A percentile compares a stretch with the other conserved stretches of the same genome.
phyloP scores from a whole-genome alignment of 768 basidiomycete genomes.

The Phlebiopsis flavidoalba region DNA sequence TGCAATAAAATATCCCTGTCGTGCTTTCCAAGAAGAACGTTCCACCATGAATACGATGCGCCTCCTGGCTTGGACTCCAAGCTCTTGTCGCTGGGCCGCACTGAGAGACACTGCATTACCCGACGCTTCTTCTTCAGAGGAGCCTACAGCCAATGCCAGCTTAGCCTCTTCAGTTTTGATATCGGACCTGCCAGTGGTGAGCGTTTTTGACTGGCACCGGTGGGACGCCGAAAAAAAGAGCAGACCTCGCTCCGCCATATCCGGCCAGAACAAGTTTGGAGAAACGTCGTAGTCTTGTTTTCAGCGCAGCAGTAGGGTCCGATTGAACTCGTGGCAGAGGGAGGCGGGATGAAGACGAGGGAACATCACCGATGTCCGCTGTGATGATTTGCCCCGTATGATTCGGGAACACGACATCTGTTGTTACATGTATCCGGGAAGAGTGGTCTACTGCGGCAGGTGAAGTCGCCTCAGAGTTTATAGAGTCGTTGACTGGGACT shows the following conservation, averaged over 20 bases:
- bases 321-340: not conserved
- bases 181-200: conserved; percentile 32
- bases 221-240: conserved; percentile 75
- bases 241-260: conserved; percentile 71
- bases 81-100: not conserved
- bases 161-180: conserved; percentile 51
- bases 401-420: conserved; percentile 65
- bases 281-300: conserved; percentile 66
- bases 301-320: conserved; percentile 46
- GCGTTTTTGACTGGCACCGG: conserved; percentile 22
- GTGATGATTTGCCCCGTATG: conserved; percentile 69
- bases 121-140: conserved; percentile 59
- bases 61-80: conserved; percentile 7
- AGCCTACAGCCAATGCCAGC: conserved; percentile 61
- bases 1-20: conserved; percentile 80
- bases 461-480: conserved; percentile 1
- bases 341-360: conserved; percentile 22
- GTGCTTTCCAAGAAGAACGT: conserved; percentile 72
- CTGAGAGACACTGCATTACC: not conserved
- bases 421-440: conserved; percentile 69
- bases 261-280: conserved; percentile 83
- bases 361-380: conserved; percentile 70
- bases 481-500: conserved; percentile 53
- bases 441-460: not conserved
- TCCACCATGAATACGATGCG: conserved; percentile 71